These are phyloP conservation scores for Colletotrichum agaves DNA, from an alignment of 2,329 filamentous ascomycete genomes.

Conservation along the genomic window DNA sequence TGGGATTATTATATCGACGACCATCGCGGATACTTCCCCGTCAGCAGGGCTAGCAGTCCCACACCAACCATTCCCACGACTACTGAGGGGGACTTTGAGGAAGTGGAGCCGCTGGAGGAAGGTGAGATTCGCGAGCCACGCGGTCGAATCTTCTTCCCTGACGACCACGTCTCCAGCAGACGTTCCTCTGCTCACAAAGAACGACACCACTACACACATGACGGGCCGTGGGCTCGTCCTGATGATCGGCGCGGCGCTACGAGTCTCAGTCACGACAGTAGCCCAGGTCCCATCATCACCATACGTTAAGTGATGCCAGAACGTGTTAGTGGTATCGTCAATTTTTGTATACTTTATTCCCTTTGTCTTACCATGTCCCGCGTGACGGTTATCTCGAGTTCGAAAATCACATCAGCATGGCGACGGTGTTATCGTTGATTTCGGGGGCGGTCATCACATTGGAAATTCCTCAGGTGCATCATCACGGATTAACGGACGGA, in stretches of 20 bases:
- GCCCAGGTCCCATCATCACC: constrained; percentile 41
- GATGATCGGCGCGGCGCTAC: constrained; percentile 1
- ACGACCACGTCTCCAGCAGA: constrained; percentile 16
- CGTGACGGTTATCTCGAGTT: not conserved
- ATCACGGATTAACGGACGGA: constrained; percentile 21
- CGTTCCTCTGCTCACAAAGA: constrained; percentile 22
- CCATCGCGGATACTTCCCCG: constrained; percentile 25
- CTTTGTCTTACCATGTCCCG: constrained; percentile 3
- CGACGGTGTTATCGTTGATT: constrained; percentile 31
- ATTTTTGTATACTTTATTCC: constrained; percentile 23
- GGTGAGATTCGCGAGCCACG: constrained; percentile 33
- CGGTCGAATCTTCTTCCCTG: constrained; percentile 20
- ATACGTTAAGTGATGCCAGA: constrained; percentile 45
- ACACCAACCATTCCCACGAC: constrained; percentile 24
- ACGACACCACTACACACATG: constrained; percentile 35
- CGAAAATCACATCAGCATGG: constrained; percentile 28
- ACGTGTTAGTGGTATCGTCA: constrained; percentile 6
- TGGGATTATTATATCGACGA: constrained; percentile 38
- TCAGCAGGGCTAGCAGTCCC: constrained; percentile 28
- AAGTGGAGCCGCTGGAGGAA: constrained; percentile 26
- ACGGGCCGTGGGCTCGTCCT: constrained; percentile 22
- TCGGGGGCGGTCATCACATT: not conserved
- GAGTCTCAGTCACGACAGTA: constrained; percentile 18
- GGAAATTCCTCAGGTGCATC: constrained; percentile 23
- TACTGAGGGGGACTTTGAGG: constrained; percentile 22